A percentile compares a stretch with the other conserved stretches of the same genome.
Conservation (phyloP, 305 asterid genomes). For the Salvia sclarea region DNA sequence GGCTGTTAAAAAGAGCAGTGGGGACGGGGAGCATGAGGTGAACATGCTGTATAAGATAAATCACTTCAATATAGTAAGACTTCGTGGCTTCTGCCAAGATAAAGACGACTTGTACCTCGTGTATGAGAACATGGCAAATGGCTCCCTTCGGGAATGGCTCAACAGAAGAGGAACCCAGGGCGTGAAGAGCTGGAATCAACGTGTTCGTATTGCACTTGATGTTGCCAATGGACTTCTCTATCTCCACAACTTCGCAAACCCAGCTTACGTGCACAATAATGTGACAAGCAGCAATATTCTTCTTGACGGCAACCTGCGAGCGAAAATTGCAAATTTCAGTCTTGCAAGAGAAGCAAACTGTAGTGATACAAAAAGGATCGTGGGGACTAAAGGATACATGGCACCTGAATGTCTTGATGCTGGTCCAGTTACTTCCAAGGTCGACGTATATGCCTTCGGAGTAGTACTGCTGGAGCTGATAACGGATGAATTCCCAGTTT, state of each 20-base stretch:
- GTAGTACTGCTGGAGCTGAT: slow-evolving; percentile 54
- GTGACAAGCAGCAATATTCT: slow-evolving; percentile 54
- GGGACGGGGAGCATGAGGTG: slow-evolving; percentile 41
- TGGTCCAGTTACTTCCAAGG: slow-evolving; percentile 43
- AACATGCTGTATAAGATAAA: slow-evolving; percentile 53
- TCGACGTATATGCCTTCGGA: slow-evolving; percentile 62
- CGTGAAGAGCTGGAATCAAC: slow-evolving; percentile 36
- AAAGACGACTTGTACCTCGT: slow-evolving; percentile 44
- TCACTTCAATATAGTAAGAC: slow-evolving; percentile 61
- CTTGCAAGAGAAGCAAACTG: slow-evolving; percentile 46
- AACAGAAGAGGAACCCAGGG: slow-evolving; percentile 27
- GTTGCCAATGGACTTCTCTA: slow-evolving; percentile 68
- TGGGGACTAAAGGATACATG: slow-evolving; percentile 45
- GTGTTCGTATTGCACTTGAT: slow-evolving; percentile 54
- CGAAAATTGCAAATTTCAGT: slow-evolving; percentile 61
- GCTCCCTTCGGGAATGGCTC: slow-evolving; percentile 62
- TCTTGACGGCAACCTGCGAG: slow-evolving; percentile 55
- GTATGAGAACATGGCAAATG: slow-evolving; percentile 60
- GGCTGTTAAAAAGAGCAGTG: slow-evolving; percentile 44
- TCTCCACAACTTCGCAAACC: slow-evolving; percentile 60
- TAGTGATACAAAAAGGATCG: slow-evolving; percentile 28
- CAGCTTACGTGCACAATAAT: slow-evolving; percentile 54
- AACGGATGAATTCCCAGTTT: slow-evolving; percentile 42
- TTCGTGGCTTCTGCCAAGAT: slow-evolving; percentile 54
- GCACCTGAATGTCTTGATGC: slow-evolving; percentile 51